phyloP scores from a whole-genome alignment of 345 rosid genomes.

The Brassica napus region DNA sequence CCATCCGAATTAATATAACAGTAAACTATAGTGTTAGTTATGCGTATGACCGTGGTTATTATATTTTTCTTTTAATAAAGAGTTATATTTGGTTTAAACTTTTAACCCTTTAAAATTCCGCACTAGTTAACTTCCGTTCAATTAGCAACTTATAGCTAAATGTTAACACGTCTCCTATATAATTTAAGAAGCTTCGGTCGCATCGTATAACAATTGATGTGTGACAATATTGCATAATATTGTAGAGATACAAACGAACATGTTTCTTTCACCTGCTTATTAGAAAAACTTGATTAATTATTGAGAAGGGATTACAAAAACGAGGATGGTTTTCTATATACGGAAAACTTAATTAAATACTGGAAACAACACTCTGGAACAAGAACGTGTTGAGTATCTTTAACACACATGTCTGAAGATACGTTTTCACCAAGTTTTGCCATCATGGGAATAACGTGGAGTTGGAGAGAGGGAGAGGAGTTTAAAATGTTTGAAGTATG shows the following conservation, averaged over 20 bases:
- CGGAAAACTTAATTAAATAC: neutral
- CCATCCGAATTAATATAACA: neutral
- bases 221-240: neutral
- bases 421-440: neutral
- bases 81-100: neutral
- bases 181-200: neutral
- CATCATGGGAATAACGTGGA: neutral
- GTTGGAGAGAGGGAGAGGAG: neutral
- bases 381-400: neutral
- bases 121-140: neutral
- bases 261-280: slow-evolving; percentile 30
- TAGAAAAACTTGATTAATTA: neutral
- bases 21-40: neutral
- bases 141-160: neutral
- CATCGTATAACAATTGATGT: neutral
- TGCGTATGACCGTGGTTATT: neutral
- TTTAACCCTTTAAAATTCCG: neutral
- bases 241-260: neutral
- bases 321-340: neutral
- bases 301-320: neutral
- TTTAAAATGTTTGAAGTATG: neutral
- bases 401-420: neutral
- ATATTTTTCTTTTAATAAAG: too few species aligned
- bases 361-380: neutral
- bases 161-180: neutral